Conservation (phyloP, 768 basidiomycete genomes). For the Coprinopsis marcescibilis region DNA sequence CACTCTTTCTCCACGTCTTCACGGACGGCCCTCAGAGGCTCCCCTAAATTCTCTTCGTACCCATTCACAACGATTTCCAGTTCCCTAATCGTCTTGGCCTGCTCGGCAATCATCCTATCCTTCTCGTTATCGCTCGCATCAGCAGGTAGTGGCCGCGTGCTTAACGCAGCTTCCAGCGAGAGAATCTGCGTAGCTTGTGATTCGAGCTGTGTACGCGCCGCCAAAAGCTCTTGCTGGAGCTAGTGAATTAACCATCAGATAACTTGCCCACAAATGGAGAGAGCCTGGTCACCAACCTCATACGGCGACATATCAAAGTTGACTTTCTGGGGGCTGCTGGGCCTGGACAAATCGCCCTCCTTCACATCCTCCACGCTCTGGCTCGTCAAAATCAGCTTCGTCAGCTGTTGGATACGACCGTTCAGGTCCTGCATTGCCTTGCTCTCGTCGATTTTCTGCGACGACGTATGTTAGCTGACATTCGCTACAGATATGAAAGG, state of each 20-base stretch:
- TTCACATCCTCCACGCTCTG: slow-evolving; percentile 69
- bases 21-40: slow-evolving; percentile 56
- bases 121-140: slow-evolving; percentile 69
- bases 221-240: slow-evolving; percentile 86
- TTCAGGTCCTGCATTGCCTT: slow-evolving; percentile 83
- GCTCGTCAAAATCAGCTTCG: slow-evolving; percentile 81
- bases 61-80: slow-evolving; percentile 67
- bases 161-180: slow-evolving; percentile 73
- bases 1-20: slow-evolving; percentile 77
- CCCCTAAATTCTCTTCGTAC: slow-evolving; percentile 69
- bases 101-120: slow-evolving; percentile 66
- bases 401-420: slow-evolving; percentile 72
- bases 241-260: slow-evolving; percentile 21
- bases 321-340: slow-evolving; percentile 79
- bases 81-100: slow-evolving; percentile 70
- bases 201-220: slow-evolving; percentile 70
- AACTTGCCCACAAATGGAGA: not conserved
- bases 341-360: slow-evolving; percentile 68
- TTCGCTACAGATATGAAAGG: not conserved
- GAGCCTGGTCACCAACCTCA: slow-evolving; percentile 41
- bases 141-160: slow-evolving; percentile 56
- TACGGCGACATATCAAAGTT: slow-evolving; percentile 89
- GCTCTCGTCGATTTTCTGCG: slow-evolving; percentile 76
- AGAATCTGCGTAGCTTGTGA: slow-evolving; percentile 80
- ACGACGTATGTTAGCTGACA: not conserved